Base-by-base conservation (phyloP, 2,329 filamentous ascomycete genomes). In the Ophiosphaerella narmari region DNA sequence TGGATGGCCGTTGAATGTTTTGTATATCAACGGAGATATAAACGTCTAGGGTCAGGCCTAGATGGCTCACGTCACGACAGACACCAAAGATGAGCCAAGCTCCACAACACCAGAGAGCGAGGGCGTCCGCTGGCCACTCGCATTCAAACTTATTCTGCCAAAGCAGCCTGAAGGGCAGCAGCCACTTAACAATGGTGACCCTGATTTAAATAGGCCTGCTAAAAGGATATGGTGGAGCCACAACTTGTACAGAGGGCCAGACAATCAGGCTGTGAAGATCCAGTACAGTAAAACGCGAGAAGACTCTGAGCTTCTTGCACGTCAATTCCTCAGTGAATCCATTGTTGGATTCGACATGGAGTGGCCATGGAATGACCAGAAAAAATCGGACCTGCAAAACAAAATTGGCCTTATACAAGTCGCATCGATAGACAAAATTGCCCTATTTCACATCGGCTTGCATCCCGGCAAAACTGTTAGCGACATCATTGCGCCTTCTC, bases 301-400 rank as follows among this genome's bases (percentile, higher is more conserved):
- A 32, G 83, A 82, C 2, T 87, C 88, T 14, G 90, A 97, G 68
- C 74, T 77, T 5, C 81, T 89, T 7, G 77, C 83, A 14, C 72
- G 82, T 49, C 80, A 87, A 49, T 96, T 97, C 60, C 66, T 86
- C 34, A 59, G 81, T 23, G 85, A 94, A 63, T 78, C 83, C 34
- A 74, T 95, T 2, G 70, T 97, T n/a, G 92, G 92, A 0, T 91
- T 97, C 54, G 92, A 97, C 65, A 80, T 97, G 54, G 93, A 97
- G 75, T 97, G 93, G 92, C 80, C 84, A 44, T 60, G 57, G 33
- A 53, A 81, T 5, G 79, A 84, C 0, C 75, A 67, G 5, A 77
- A 69, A 16, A 62, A 57, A 7, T 69, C 79, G 2, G 77, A 79
- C 3, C 74, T 86, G 4, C 87, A 88, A 57, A 78, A 81, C 43